Base-by-base conservation (phyloP, 1,139 yeast genomes). In the Yamadazyma buinensis region DNA sequence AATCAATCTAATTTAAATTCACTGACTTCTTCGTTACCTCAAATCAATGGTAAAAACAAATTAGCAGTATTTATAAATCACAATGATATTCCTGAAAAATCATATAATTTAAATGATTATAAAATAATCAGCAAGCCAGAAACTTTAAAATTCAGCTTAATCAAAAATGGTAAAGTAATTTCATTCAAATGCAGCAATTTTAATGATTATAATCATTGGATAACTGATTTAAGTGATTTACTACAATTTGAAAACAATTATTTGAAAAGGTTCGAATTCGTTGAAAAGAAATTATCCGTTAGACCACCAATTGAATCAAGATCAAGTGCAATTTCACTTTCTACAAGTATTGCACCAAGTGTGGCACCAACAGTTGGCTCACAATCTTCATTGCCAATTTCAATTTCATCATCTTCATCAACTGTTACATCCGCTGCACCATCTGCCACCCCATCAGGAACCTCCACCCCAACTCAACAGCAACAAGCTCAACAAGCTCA, bases 61-160 rank as follows among this genome's bases (percentile, higher is more conserved):
- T 54, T 68, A 31, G 71, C 72, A 2, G 72, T 72, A 0, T 61
- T 64, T 32, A 62, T 69, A 29, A 69, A 64, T 17, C 66, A 62
- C 40, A 64, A 67, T 35, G 72, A 65, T 43, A 45, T 55, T 1
- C 75, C 75, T 1, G 45, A 53, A 11, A 67, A 65, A 40, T 67
- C 74, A 1, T 69, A 68, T 46, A 69, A 67, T 41, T 56, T 69
- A 41, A 69, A 69, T 40, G 69, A 67, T 33, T 64, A 57, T 43
- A 39, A 50, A 15, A 54, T 69, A 22, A 45, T 58, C 13, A 66
- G 67, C 38, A 64, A 62, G 42, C 66, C 61, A 8, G 52, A 53
- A 21, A 51, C 53, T 11, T 55, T 55, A 43, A 69, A 68, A 41
- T 68, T 69, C 36, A 54, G 61, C 18, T 48, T 69, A 30, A 46